These are phyloP conservation scores for Globisporangium nagaii DNA, from an alignment of 352 stramenopile genomes.

Conservation along the genomic window DNA sequence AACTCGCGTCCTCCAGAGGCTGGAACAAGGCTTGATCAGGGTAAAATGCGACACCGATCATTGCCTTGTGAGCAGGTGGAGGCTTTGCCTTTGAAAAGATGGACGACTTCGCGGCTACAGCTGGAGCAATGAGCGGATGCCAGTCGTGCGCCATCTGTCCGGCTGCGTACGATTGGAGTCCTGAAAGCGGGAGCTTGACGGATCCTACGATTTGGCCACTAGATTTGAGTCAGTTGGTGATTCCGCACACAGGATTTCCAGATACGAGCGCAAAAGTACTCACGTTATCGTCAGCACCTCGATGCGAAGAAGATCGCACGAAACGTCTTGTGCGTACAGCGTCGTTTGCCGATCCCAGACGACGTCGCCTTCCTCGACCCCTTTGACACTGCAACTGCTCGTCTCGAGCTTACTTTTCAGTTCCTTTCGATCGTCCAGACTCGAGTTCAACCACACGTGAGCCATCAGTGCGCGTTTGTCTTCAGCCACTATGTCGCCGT, in stretches of 20 bases:
- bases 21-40: conserved; percentile 17
- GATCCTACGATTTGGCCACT: conserved; percentile 29
- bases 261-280: neutral
- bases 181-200: conserved; percentile 26
- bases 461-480: conserved; percentile 13
- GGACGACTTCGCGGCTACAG: neutral
- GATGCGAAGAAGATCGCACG: conserved; percentile 24
- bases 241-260: too few relatives aligned
- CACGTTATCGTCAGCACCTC: conserved; percentile 33
- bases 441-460: conserved; percentile 36
- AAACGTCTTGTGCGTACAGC: conserved; percentile 32
- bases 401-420: conserved; percentile 19
- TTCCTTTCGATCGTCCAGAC: conserved; percentile 23
- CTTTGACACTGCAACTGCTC: neutral
- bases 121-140: conserved; percentile 11
- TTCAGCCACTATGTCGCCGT: neutral
- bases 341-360: conserved; percentile 35
- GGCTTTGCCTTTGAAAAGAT: conserved; percentile 7
- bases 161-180: conserved; percentile 4
- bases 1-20: neutral
- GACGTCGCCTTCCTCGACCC: conserved; percentile 8
- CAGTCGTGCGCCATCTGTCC: conserved; percentile 16
- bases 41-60: conserved; percentile 21
- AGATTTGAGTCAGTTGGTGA: neutral
- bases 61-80: neutral